Conservation (phyloP, 768 basidiomycete species). For the Lactarius hengduanensis region DNA sequence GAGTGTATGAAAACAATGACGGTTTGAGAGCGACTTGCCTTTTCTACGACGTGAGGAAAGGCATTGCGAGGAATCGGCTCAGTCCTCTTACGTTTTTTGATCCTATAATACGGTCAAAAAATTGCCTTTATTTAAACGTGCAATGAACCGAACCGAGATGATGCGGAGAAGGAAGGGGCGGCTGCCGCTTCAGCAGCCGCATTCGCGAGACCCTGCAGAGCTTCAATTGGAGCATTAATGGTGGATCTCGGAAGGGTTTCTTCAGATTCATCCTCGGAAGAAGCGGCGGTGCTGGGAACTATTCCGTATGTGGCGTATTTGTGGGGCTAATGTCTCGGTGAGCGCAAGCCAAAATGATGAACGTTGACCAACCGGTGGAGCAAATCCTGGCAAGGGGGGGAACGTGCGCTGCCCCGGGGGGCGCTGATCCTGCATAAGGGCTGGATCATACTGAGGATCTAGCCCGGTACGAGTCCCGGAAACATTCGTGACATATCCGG, state of each 20-base stretch:
- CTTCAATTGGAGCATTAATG: constrained; percentile 91
- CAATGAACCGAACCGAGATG: constrained; percentile 50
- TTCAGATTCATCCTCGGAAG: constrained; percentile 90
- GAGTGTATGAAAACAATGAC: not conserved
- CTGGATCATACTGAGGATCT: constrained; percentile 35
- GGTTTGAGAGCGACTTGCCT: constrained; percentile 44
- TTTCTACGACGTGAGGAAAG: constrained; percentile 87
- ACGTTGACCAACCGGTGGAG: constrained; percentile 66
- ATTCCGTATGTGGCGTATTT: constrained; percentile 93
- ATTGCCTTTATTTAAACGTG: not conserved
- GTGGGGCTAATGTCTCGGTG: constrained; percentile 57
- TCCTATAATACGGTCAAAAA: constrained; percentile 40
- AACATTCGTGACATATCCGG: constrained; percentile 29
- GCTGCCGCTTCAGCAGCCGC: constrained; percentile 93
- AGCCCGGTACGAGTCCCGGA: constrained; percentile 31
- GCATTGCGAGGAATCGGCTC: constrained; percentile 83
- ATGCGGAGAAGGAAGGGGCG: constrained; percentile 61
- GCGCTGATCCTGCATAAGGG: constrained; percentile 34
- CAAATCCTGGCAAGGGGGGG: constrained; percentile 88
- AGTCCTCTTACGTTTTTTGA: constrained; percentile 81
- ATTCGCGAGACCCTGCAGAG: constrained; percentile 90
- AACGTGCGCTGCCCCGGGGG: constrained; percentile 46
- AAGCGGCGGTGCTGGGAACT: constrained; percentile 76
- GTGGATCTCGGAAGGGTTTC: constrained; percentile 82
- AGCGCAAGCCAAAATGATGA: constrained; percentile 24